Percentiles rank a stretch among this genome's conserved stretches.
Evolutionary conservation across 148 eudicot genomes (phyloP).

Genomic region (Spergularia bocconei): DNA sequence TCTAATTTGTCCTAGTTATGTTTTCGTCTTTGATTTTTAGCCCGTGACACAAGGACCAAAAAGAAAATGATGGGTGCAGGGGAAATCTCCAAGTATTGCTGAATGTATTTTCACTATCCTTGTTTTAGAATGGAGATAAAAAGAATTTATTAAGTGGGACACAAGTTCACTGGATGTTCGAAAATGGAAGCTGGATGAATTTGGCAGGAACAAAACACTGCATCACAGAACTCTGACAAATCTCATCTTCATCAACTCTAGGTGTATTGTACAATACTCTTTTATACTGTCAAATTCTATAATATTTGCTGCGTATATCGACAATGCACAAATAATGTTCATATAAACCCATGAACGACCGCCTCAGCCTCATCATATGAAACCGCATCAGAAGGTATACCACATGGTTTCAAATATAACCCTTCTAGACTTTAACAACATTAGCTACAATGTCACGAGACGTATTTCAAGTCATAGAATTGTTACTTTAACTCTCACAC

Average conservation of each 20-base stretch:
- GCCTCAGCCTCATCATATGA: too few relatives aligned
- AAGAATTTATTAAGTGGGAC: not conserved
- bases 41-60: conserved; percentile 30
- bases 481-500: too few relatives aligned
- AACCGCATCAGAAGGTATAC: too few relatives aligned
- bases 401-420: too few relatives aligned
- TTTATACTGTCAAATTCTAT: too few relatives aligned
- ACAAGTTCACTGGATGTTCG: conserved; percentile 6
- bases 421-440: too few relatives aligned
- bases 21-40: conserved; percentile 9
- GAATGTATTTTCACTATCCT: not conserved
- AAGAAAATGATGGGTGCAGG: conserved; percentile 13
- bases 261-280: not conserved
- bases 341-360: too few relatives aligned
- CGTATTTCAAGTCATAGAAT: not conserved
- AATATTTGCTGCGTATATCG: too few relatives aligned
- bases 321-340: too few relatives aligned
- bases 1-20: conserved; percentile 3
- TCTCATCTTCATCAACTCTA: not conserved
- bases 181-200: not conserved
- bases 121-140: not conserved
- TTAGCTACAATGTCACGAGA: too few relatives aligned
- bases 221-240: not conserved
- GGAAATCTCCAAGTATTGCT: not conserved
- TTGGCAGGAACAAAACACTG: not conserved